Base-by-base conservation (phyloP, 1,139 yeast species). In the Blastobotrys buckinghamii region DNA sequence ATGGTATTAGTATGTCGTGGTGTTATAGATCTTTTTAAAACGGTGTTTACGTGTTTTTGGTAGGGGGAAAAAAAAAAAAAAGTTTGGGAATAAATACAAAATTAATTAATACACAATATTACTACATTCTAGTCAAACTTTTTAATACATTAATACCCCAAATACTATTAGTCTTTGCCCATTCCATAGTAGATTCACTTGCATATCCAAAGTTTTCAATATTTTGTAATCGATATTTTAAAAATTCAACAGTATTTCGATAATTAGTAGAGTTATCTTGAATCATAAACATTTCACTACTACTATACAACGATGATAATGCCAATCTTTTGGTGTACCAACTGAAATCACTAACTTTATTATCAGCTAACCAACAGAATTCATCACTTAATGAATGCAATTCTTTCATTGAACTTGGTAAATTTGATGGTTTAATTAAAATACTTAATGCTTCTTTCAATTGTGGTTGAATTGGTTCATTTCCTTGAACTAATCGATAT, bases 281-380 rank as follows among this genome's bases (percentile, higher is more conserved):
- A 42, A 87, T 71, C 95, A 84, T 86, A 69, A 78, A 87, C 54
- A 88, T 69, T 64, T 92, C 97, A 1, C 69, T 62, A 33, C 83
- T 75, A 1, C 85, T 84, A 62, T 85, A 88, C 4, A 85, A 76
- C 0, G 84, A 73, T 17, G 88, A 76, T 27, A 90, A 65, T 6
- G 86, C 76, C 26, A 82, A 70, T 56, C 97, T 73, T 63, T 89
- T 86, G n/a, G 95, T 72, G 65, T 92, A 92, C 98, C 98, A 92
- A 2, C 87, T 83, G 65, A 86, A 82, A 65, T 88, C 96, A 52
- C 83, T 78, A n/a, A 94, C 79, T 48, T 73, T 68, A 62, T 90
- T 97, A 2, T 90, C 94, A 0, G 95, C 81, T 58, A 80, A 80
- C 65, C 70, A 88, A 47, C 88, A 79, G 54, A 92, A 74, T 62